Conservation (phyloP, 1,139 yeast species). For the Yamadazyma diospyri region DNA sequence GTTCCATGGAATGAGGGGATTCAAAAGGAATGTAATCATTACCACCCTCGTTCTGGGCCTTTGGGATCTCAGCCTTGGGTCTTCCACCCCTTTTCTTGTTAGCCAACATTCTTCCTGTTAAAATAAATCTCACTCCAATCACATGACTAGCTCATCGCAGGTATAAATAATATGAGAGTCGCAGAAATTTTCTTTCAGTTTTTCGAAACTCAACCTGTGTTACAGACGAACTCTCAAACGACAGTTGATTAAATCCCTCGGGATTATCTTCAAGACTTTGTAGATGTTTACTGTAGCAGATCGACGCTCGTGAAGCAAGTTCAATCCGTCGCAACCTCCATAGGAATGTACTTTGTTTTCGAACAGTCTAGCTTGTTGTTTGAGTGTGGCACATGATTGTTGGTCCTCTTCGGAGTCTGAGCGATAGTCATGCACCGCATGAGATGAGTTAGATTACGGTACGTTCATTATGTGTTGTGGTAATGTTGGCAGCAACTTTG, state of each 20-base stretch:
- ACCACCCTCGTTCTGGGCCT: slow-evolving; percentile 9
- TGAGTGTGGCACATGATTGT: slow-evolving; percentile 20
- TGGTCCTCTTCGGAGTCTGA: slow-evolving; percentile 56
- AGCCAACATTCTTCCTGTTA: slow-evolving; percentile 2
- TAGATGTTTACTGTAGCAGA: slow-evolving; percentile 44
- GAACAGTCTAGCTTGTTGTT: slow-evolving; percentile 18
- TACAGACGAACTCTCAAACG: slow-evolving; percentile 39
- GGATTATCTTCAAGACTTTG: slow-evolving; percentile 31
- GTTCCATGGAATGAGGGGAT: slow-evolving; percentile 26
- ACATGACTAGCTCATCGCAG: slow-evolving; percentile 3
- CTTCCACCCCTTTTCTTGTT: slow-evolving; percentile 16
- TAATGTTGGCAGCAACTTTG: slow-evolving; percentile 21
- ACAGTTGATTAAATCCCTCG: slow-evolving; percentile 26
- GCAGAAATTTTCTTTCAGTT: neutral
- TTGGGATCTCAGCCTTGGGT: slow-evolving; percentile 7
- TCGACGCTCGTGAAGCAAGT: slow-evolving; percentile 73
- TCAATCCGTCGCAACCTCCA: slow-evolving; percentile 15
- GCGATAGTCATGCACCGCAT: slow-evolving; percentile 28
- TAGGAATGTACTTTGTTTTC: neutral
- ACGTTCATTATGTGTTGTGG: neutral
- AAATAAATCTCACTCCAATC: neutral
- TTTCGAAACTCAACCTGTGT: slow-evolving; percentile 44
- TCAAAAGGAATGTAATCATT: slow-evolving; percentile 32
- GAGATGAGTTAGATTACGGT: slow-evolving; percentile 5
- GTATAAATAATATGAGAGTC: neutral